phyloP scores from a whole-genome alignment of 805 yeast species.

The Debaryomyces castellii region DNA sequence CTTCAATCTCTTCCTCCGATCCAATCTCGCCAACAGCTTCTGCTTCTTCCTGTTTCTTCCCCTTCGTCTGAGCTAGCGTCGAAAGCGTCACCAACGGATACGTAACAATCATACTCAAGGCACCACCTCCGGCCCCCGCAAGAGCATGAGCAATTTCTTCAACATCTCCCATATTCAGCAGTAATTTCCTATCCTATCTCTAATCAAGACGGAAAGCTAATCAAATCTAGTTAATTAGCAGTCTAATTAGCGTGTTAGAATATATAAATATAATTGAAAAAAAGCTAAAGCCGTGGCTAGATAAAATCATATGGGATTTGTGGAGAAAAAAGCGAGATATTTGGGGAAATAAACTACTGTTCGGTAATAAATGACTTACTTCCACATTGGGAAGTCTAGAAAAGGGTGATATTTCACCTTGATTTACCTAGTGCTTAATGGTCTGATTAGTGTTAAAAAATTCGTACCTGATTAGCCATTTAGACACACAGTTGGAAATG shows the following conservation, averaged over 20 bases:
- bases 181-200: too few species aligned
- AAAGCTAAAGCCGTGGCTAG: neutral
- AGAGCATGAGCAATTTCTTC: constrained; percentile 80
- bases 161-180: constrained; percentile 36
- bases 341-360: neutral
- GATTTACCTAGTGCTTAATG: neutral
- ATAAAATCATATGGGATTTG: constrained; percentile 1
- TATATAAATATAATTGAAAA: neutral
- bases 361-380: neutral
- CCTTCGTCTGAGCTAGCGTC: constrained; percentile 80
- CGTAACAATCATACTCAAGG: constrained; percentile 80
- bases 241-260: too few species aligned
- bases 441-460: neutral
- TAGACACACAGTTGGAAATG: constrained; percentile 9
- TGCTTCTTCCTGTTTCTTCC: constrained; percentile 22
- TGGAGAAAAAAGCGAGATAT: neutral
- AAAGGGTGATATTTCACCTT: neutral
- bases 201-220: too few species aligned
- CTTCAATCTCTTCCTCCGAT: constrained; percentile 6
- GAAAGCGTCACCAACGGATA: constrained; percentile 87
- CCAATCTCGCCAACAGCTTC: constrained; percentile 4
- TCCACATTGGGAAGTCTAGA: neutral
- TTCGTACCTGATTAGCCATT: neutral
- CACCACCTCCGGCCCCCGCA: constrained; percentile 94
- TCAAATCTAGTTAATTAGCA: too few species aligned